Percentiles rank a stretch among this genome's conserved stretches.
Evolutionary conservation across 2,329 filamentous ascomycete genomes (phyloP).

Genomic region (Pseudogymnoascus sp.): DNA sequence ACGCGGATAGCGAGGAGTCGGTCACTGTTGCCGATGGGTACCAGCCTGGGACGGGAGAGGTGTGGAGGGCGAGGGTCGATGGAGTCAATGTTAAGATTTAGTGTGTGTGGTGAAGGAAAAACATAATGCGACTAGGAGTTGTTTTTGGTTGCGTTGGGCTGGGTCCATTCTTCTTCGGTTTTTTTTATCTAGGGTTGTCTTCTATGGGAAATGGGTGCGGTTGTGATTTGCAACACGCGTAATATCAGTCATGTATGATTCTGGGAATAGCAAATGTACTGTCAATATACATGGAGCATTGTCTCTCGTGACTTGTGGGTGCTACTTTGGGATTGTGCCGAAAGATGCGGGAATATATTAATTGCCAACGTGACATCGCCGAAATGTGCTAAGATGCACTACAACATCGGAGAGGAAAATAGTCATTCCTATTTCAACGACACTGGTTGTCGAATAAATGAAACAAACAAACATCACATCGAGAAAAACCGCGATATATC

Average conservation of each 20-base stretch:
- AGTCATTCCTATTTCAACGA: constrained; percentile 1
- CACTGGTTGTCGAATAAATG: not conserved
- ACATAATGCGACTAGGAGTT: not conserved
- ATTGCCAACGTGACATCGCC: not conserved
- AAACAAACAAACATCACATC: not conserved
- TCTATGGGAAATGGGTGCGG: not conserved
- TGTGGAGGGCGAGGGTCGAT: not conserved
- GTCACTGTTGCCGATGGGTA: constrained; percentile 1
- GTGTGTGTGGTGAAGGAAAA: not conserved
- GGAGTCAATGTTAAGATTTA: not conserved
- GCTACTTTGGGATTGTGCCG: not conserved
- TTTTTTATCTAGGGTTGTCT: not conserved
- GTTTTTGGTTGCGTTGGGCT: not conserved
- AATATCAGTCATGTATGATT: constrained; percentile 2
- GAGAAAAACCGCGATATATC: not conserved
- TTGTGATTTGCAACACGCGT: not conserved
- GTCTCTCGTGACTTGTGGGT: not conserved
- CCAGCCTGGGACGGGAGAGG: not conserved
- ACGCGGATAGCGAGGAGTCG: not conserved
- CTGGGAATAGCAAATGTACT: not conserved
- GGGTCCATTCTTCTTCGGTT: not conserved
- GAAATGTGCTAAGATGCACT: not conserved
- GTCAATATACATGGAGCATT: not conserved
- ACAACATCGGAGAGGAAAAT: not conserved
- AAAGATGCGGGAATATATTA: not conserved